A percentile compares a stretch with the other conserved stretches of the same genome.
phyloP scores from a whole-genome alignment of 768 basidiomycete species.

The Kwoniella sp. region DNA sequence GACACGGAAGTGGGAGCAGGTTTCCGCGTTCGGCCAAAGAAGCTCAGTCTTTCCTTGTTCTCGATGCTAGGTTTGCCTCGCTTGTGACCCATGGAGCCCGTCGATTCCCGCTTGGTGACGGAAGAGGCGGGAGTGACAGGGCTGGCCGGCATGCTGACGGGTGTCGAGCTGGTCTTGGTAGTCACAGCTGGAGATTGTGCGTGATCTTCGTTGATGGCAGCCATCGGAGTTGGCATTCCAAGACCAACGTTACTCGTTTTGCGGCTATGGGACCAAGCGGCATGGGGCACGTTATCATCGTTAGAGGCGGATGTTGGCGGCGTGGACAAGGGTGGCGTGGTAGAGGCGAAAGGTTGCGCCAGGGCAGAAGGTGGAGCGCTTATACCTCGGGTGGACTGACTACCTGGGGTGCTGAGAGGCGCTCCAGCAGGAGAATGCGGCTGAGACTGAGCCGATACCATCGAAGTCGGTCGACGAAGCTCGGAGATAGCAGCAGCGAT shows the following conservation, averaged over 20 bases:
- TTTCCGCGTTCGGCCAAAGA: constrained; percentile 77
- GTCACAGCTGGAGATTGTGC: constrained; percentile 6
- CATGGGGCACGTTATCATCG: constrained; percentile 10
- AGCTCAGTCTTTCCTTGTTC: constrained; percentile 56
- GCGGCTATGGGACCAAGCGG: constrained; percentile 25
- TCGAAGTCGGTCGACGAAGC: constrained; percentile 65
- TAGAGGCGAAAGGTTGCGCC: constrained; percentile 17
- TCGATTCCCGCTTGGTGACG: constrained; percentile 38
- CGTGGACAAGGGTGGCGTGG: constrained; percentile 21
- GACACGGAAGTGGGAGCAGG: constrained; percentile 55
- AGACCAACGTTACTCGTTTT: constrained; percentile 23
- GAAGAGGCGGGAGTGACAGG: constrained; percentile 39
- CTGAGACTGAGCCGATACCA: constrained; percentile 54
- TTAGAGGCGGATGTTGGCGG: constrained; percentile 19
- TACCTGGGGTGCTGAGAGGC: constrained; percentile 3
- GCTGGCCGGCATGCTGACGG: constrained; percentile 38
- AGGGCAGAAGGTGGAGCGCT: constrained; percentile 29
- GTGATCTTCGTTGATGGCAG: constrained; percentile 31
- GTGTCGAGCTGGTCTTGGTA: constrained; percentile 20
- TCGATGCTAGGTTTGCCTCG: constrained; percentile 46
- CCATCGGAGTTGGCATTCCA: constrained; percentile 25
- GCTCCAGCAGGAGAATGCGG: constrained; percentile 31
- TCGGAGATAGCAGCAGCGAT: constrained; percentile 90
- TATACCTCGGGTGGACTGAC: constrained; percentile 22
- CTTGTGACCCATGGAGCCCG: constrained; percentile 46